These are phyloP conservation scores for Pythium phragmiticola DNA, from an alignment of 352 stramenopile genomes.

Conservation along the genomic window DNA sequence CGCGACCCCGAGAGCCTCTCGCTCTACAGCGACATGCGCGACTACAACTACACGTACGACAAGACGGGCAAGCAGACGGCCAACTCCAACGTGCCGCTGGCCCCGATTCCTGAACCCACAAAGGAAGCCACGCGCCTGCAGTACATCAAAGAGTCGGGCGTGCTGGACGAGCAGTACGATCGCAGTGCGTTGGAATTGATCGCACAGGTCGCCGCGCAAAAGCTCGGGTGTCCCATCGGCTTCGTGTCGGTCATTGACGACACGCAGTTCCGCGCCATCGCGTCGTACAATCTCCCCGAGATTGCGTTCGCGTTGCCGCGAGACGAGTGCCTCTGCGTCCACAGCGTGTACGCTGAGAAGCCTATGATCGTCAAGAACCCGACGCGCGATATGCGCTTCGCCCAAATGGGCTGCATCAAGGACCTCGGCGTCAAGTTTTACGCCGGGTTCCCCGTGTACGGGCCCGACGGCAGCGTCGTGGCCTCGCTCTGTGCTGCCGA, in stretches of 20 bases:
- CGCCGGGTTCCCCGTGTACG: conserved; percentile 55
- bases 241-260: conserved; percentile 67
- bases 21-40: conserved; percentile 34
- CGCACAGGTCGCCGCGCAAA: conserved; percentile 49
- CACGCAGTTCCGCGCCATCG: conserved; percentile 45
- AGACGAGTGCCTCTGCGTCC: conserved; percentile 54
- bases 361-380: conserved; percentile 67
- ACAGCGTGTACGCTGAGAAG: conserved; percentile 54
- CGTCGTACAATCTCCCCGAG: conserved; percentile 42
- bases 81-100: conserved; percentile 45
- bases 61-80: conserved; percentile 23
- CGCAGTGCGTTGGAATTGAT: conserved; percentile 48
- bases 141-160: conserved; percentile 47
- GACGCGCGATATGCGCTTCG: conserved; percentile 61
- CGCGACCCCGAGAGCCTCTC: conserved; percentile 18
- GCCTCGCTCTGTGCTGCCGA: conserved; percentile 47
- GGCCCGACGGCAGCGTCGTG: conserved; percentile 47
- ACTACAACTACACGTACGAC: conserved; percentile 52
- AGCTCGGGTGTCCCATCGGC: conserved; percentile 53
- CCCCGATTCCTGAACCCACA: conserved; percentile 32
- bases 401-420: conserved; percentile 44
- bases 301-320: conserved; percentile 33
- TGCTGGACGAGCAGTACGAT: conserved; percentile 47
- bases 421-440: conserved; percentile 62
- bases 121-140: conserved; percentile 49